Percentiles rank a stretch among this genome's conserved stretches.
phyloP scores from a whole-genome alignment of 2,329 filamentous ascomycete genomes.

The Lecanicillium sp. region DNA sequence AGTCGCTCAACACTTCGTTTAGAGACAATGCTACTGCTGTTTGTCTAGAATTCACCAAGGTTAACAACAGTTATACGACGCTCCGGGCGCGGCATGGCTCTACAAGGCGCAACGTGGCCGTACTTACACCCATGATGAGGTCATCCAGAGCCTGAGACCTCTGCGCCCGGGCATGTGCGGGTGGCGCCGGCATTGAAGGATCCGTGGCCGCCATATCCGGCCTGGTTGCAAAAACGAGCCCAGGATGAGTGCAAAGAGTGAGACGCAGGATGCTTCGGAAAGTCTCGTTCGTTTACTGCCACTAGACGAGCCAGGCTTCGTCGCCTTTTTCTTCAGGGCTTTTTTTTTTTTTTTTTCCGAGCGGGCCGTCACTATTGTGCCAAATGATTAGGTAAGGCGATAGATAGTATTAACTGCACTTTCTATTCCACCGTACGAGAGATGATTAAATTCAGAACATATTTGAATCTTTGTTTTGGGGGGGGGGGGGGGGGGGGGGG shows the following conservation, averaged over 20 bases:
- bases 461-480: not conserved
- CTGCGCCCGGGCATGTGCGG: constrained; percentile 19
- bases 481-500: too few species aligned
- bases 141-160: constrained; percentile 36
- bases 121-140: constrained; percentile 49
- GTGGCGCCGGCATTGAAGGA: not conserved
- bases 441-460: not conserved
- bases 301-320: not conserved
- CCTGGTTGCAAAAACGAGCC: not conserved
- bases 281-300: not conserved
- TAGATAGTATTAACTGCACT: not conserved
- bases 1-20: constrained; percentile 89
- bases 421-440: not conserved
- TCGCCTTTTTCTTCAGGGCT: constrained; percentile 2
- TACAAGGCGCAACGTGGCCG: constrained; percentile 2
- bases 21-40: constrained; percentile 86
- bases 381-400: constrained; percentile 8
- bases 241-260: not conserved
- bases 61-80: not conserved
- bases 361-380: constrained; percentile 5
- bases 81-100: not conserved
- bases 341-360: not conserved
- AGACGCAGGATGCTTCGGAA: not conserved
- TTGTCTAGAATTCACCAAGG: constrained; percentile 53
- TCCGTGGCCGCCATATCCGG: not conserved